Base-by-base conservation (phyloP, 495 filamentous ascomycete genomes). In the Polyplosphaeria fusca region DNA sequence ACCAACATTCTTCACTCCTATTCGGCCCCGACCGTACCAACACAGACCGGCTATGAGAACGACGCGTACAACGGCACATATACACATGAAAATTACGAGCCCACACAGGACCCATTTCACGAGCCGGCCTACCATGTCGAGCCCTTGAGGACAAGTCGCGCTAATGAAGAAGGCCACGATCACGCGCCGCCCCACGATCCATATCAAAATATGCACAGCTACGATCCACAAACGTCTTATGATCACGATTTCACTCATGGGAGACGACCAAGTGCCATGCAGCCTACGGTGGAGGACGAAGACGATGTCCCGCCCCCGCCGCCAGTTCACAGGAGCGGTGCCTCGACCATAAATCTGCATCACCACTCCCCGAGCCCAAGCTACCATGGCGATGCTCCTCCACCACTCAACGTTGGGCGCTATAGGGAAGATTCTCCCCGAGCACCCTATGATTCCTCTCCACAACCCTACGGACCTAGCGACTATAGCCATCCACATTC, bases 241-340 rank as follows among this genome's bases (percentile, higher is more conserved):
- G 51, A 64, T 43, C 56, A 38, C 9, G 56, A 27, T 38, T 27
- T 28, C 16, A 38, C 42, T 0, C 51, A 65, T 47, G 57, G 57
- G 23, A 42, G 62, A 24, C 30, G 24, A 13, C 22, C 26, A 19
- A 46, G 46, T 27, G 37, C 53, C 2, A 66, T 70, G 65, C 67
- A 70, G 51, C 67, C 67, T 14, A 67, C 67, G 18, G 67, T 68
- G 1, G 64, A 67, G 51, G 64, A 67, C 40, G 70, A 69, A 38
- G 66, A 66, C 26, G 61, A 65, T 27, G 26, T 58, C 16, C 72
- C 72, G 22, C 72, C 72, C 18, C 71, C 72, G 30, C 70, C 71
- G 11, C 72, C 72, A 4, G 61, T 65, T 23, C 72, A 74, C 42
- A 58, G 71, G 35, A 72, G 62, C 48, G 68, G 66, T 41, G 67